Evolutionary conservation across 2,329 filamentous ascomycete species (phyloP).

Genomic region (Amylocarpus encephaloides): DNA sequence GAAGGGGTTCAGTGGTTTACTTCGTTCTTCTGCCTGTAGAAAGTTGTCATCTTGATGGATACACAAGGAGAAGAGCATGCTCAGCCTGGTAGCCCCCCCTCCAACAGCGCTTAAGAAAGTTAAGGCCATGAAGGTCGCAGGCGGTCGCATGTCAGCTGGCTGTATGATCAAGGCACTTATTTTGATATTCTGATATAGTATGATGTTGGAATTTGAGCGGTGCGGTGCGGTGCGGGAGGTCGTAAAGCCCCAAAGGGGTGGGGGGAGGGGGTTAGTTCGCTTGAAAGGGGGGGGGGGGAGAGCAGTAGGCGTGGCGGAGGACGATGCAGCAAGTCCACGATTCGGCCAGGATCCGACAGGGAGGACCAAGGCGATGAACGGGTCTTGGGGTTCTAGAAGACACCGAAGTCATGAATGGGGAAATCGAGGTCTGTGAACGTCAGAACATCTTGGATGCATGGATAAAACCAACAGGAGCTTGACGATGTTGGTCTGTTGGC

Average conservation of each 20-base stretch:
- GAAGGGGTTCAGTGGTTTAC: slow-evolving; percentile 2
- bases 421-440: too few species aligned
- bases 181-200: background rate
- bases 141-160: slow-evolving; percentile 2
- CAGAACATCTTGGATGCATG: too few species aligned
- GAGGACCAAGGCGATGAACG: too few species aligned
- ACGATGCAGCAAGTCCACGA: background rate
- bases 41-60: slow-evolving; percentile 16
- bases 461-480: background rate
- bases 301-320: background rate
- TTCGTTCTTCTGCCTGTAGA: slow-evolving; percentile 22
- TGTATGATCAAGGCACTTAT: slow-evolving; percentile 7
- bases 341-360: too few species aligned
- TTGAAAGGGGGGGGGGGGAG: background rate
- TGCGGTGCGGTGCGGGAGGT: background rate
- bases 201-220: background rate
- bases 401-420: too few species aligned
- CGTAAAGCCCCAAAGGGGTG: background rate
- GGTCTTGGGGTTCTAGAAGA: too few species aligned
- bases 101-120: slow-evolving; percentile 19
- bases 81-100: slow-evolving; percentile 20
- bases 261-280: background rate
- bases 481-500: too few species aligned
- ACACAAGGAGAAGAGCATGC: slow-evolving; percentile 12
- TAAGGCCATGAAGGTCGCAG: slow-evolving; percentile 12